phyloP scores from a whole-genome alignment of 2,329 filamentous ascomycete species.

The Epicoccum nigrum region DNA sequence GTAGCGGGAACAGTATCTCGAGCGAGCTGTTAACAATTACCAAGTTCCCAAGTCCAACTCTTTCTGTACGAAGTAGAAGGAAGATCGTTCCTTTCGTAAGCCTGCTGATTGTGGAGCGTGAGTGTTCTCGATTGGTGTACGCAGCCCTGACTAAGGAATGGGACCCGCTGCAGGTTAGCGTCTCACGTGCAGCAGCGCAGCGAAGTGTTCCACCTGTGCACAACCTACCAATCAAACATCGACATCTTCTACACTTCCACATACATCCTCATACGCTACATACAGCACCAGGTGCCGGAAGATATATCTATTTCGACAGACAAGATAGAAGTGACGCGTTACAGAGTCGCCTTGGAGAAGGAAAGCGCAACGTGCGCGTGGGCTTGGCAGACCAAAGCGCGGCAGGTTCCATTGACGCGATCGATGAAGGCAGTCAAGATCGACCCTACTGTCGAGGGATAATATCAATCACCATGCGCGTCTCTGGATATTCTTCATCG shows the following conservation, averaged over 20 bases:
- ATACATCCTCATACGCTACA: slow-evolving; percentile 1
- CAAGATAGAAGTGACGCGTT: background rate
- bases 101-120: background rate
- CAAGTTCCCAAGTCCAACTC: background rate
- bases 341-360: slow-evolving; percentile 3
- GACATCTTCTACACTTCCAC: slow-evolving; percentile 4
- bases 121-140: slow-evolving; percentile 7
- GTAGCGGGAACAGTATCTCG: background rate
- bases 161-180: background rate
- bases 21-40: background rate
- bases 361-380: slow-evolving; percentile 8
- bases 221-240: slow-evolving; percentile 33
- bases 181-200: slow-evolving; percentile 35
- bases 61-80: background rate
- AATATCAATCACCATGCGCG: slow-evolving; percentile 24
- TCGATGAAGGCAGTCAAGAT: no score
- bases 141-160: slow-evolving; percentile 15
- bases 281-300: background rate
- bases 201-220: slow-evolving; percentile 28
- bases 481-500: slow-evolving; percentile 20
- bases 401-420: background rate
- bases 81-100: background rate
- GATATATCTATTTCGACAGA: no score
- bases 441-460: no score
- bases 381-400: background rate